phyloP scores from a whole-genome alignment of 345 rosid species.

The Abelmoschus esculentus region DNA sequence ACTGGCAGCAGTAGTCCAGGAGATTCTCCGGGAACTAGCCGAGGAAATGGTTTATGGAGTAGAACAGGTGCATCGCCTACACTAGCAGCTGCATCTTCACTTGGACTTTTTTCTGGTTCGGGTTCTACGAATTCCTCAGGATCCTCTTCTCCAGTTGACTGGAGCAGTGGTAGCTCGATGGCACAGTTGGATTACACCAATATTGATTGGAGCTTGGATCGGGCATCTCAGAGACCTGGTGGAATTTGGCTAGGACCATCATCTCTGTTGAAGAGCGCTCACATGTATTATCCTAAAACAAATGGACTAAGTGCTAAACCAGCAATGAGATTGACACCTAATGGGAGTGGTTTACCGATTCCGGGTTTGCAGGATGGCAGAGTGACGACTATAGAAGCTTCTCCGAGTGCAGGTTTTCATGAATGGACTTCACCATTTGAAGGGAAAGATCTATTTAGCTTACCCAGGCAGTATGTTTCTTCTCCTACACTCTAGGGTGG shows the following conservation, averaged over 20 bases:
- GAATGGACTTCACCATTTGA: too few relatives aligned
- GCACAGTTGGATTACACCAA: constrained; percentile 13
- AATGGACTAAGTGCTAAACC: constrained; percentile 14
- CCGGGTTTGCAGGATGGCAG: constrained; percentile 32
- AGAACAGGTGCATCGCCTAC: constrained; percentile 33
- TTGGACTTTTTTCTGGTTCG: constrained; percentile 68
- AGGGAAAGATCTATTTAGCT: too few relatives aligned
- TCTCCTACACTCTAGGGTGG: too few relatives aligned
- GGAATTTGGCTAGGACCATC: too few relatives aligned
- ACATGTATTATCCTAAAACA: constrained; percentile 29
- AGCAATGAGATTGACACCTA: constrained; percentile 26
- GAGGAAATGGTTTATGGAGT: too few relatives aligned
- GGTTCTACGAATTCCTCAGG: constrained; percentile 53
- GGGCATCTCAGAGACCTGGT: too few relatives aligned
- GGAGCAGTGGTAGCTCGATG: constrained; percentile 56
- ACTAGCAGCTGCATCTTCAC: constrained; percentile 68
- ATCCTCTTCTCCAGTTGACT: constrained; percentile 59
- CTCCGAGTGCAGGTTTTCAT: too few relatives aligned
- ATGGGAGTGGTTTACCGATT: constrained; percentile 30
- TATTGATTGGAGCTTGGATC: too few relatives aligned
- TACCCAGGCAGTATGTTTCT: too few relatives aligned
- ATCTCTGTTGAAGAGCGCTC: constrained; percentile 28
- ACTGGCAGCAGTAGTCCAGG: too few relatives aligned
- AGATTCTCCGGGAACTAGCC: too few relatives aligned
- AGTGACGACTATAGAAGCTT: background rate